A percentile compares a stretch with the other conserved stretches of the same genome.
Evolutionary conservation across 2,329 filamentous ascomycete genomes (phyloP).

Genomic region (Hyphodiscus sp.): DNA sequence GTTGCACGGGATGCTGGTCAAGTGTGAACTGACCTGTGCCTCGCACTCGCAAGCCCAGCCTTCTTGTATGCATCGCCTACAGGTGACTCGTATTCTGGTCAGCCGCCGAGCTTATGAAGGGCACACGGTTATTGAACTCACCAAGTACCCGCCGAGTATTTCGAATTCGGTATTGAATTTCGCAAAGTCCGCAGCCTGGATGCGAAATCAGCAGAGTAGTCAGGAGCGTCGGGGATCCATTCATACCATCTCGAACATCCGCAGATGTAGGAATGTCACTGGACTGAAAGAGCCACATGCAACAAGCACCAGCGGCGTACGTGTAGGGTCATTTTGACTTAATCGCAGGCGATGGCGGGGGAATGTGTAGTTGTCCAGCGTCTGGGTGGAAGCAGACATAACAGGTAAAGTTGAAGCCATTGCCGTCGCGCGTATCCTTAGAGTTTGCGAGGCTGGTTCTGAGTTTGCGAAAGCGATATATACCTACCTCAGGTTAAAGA

Average conservation of each 20-base stretch:
- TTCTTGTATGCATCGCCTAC: constrained; percentile 62
- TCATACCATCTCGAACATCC: constrained; percentile 74
- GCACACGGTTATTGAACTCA: constrained; percentile 30
- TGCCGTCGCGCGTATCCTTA: background rate
- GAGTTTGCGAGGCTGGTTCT: too few relatives aligned
- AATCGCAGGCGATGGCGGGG: constrained; percentile 53
- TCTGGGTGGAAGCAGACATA: constrained; percentile 17
- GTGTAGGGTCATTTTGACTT: constrained; percentile 46
- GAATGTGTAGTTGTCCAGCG: constrained; percentile 44
- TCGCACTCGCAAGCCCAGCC: constrained; percentile 65
- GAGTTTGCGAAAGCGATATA: too few relatives aligned
- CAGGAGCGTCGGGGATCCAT: background rate
- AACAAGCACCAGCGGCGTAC: constrained; percentile 59
- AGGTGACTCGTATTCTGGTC: background rate
- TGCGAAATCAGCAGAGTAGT: background rate
- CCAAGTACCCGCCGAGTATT: constrained; percentile 78
- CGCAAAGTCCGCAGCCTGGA: constrained; percentile 52
- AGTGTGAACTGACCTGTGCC: constrained; percentile 48
- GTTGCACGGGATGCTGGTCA: background rate
- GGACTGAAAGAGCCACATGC: constrained; percentile 70
- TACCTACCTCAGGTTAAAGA: too few relatives aligned
- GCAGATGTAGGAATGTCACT: constrained; percentile 68
- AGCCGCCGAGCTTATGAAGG: background rate
- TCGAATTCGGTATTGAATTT: constrained; percentile 73
- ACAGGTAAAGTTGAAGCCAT: constrained; percentile 14